phyloP scores from a whole-genome alignment of 2,329 filamentous ascomycete species.

The Alternaria arborescens region DNA sequence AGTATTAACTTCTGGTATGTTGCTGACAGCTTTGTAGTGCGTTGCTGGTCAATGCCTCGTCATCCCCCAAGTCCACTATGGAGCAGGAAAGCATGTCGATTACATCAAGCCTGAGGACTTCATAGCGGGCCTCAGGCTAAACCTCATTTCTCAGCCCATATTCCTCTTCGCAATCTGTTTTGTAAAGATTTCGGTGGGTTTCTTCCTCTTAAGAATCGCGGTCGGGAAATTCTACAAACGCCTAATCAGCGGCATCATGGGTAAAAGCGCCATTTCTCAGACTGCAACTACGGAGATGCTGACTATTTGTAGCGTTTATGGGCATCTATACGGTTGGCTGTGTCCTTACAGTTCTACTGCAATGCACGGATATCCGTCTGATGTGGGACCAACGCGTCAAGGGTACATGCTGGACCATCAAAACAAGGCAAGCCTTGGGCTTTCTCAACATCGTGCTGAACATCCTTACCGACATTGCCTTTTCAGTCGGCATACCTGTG shows the following conservation, averaged over 20 bases:
- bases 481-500: constrained; percentile 53
- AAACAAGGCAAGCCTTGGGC: constrained; percentile 52
- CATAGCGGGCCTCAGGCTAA: constrained; percentile 54
- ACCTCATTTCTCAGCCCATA: constrained; percentile 59
- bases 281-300: neutral
- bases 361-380: constrained; percentile 58
- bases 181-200: constrained; percentile 60
- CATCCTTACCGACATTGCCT: constrained; percentile 54
- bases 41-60: constrained; percentile 54
- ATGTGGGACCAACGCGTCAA: constrained; percentile 56
- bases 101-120: constrained; percentile 52
- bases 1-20: neutral
- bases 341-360: constrained; percentile 59
- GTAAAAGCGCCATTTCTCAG: constrained; percentile 28
- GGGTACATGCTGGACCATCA: constrained; percentile 54
- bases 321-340: constrained; percentile 55
- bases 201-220: constrained; percentile 59
- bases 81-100: constrained; percentile 58
- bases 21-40: constrained; percentile 34
- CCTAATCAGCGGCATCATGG: constrained; percentile 56
- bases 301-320: constrained; percentile 51
- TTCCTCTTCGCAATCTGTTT: constrained; percentile 57
- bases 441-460: constrained; percentile 57
- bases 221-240: constrained; percentile 51
- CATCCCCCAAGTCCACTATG: constrained; percentile 53